These are phyloP conservation scores for Penicillium parvum DNA, from an alignment of 495 filamentous ascomycete genomes.

Conservation along the genomic window DNA sequence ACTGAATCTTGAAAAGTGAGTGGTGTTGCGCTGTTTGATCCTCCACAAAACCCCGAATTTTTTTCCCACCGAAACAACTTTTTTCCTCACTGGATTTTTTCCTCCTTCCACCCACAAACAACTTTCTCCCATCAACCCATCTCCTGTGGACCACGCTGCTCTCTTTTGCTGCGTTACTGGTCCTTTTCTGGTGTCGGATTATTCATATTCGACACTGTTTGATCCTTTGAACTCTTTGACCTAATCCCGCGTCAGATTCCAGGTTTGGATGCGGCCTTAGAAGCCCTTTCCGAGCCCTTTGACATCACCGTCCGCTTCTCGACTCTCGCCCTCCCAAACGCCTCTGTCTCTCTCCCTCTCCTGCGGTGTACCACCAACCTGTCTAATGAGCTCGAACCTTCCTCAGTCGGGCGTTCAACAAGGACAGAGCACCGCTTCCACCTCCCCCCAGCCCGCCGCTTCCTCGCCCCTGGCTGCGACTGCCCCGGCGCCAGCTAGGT, in stretches of 20 bases:
- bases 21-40: constrained; percentile 8
- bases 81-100: constrained; percentile 22
- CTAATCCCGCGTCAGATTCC: constrained; percentile 19
- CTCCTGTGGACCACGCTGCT: constrained; percentile 22
- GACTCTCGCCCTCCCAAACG: constrained; percentile 6
- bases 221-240: constrained; percentile 26
- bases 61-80: constrained; percentile 26
- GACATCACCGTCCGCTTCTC: constrained; percentile 26
- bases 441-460: constrained; percentile 41
- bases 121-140: constrained; percentile 3
- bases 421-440: constrained; percentile 50
- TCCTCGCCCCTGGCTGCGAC: constrained; percentile 55
- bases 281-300: constrained; percentile 28
- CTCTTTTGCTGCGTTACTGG: constrained; percentile 23
- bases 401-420: constrained; percentile 49
- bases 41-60: constrained; percentile 15
- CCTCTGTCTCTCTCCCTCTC: constrained; percentile 13
- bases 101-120: constrained; percentile 10
- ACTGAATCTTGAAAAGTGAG: not conserved
- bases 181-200: constrained; percentile 15
- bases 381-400: constrained; percentile 51
- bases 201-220: constrained; percentile 15
- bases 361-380: constrained; percentile 33
- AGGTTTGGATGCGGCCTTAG: constrained; percentile 33
- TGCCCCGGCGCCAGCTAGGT: constrained; percentile 48